A percentile compares a stretch with the other conserved stretches of the same genome.
phyloP scores from a whole-genome alignment of 805 yeast species.

The Hanseniaspora taiwanica region DNA sequence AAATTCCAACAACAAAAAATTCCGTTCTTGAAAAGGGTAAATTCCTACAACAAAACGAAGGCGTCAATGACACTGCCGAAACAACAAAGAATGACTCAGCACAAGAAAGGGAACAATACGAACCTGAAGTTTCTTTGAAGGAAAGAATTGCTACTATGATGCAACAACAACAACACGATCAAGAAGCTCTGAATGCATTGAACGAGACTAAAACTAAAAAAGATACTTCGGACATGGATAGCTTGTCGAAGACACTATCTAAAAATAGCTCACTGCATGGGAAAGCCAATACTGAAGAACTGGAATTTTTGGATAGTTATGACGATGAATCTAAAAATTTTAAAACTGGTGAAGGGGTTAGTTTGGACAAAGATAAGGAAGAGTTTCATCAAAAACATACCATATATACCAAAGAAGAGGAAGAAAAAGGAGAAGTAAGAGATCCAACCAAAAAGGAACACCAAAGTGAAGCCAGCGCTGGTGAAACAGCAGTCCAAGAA shows the following conservation, averaged over 20 bases:
- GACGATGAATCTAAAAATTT: no score
- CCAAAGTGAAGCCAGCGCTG: constrained; percentile 6
- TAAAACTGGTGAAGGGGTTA: background rate
- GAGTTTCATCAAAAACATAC: no score
- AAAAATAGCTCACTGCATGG: no score
- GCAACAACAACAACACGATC: constrained; percentile 56
- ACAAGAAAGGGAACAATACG: constrained; percentile 32
- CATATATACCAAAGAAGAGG: no score
- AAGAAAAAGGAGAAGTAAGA: no score
- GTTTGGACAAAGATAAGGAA: no score
- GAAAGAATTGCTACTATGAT: constrained; percentile 81
- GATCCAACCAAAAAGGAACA: background rate
- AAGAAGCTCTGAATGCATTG: constrained; percentile 48
- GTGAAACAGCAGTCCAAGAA: constrained; percentile 13
- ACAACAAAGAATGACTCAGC: constrained; percentile 11
- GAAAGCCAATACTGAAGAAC: no score
- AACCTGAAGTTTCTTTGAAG: constrained; percentile 68
- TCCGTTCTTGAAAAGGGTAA: background rate
- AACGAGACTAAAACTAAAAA: background rate
- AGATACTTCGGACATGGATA: no score
- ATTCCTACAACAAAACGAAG: background rate
- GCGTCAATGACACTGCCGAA: background rate
- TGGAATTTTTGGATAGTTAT: no score
- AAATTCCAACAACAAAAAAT: background rate
- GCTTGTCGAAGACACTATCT: no score